A percentile compares a stretch with the other conserved stretches of the same genome.
phyloP scores from a whole-genome alignment of 805 yeast species.

The Kurtzmaniella cleridarum region DNA sequence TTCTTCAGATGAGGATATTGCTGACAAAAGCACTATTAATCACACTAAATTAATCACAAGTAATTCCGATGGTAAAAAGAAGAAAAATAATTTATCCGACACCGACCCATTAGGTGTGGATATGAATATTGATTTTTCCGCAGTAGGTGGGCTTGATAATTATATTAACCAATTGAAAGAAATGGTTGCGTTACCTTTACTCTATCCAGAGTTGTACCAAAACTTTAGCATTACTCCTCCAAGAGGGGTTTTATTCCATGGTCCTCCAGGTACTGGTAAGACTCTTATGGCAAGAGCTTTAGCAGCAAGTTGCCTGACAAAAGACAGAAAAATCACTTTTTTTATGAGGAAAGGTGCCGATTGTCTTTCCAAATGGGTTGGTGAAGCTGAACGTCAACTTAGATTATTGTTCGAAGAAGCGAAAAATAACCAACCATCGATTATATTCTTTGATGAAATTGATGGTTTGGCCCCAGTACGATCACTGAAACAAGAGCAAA shows the following conservation, averaged over 20 bases:
- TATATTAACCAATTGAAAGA: conserved; percentile 91
- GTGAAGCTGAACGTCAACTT: conserved; percentile 95
- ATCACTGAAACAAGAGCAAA: conserved; percentile 95
- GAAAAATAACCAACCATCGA: conserved; percentile 89
- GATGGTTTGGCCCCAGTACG: conserved; percentile 98
- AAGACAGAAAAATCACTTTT: conserved; percentile 82
- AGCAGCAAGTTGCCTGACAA: conserved; percentile 90
- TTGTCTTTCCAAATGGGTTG: conserved; percentile 96
- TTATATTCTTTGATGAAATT: conserved; percentile 95
- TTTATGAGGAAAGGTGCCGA: conserved; percentile 99
- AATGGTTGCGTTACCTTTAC: conserved; percentile 89
- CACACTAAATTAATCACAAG: conserved; percentile 29
- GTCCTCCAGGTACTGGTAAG: conserved; percentile 99
- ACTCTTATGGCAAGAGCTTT: conserved; percentile 96
- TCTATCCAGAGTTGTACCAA: conserved; percentile 91
- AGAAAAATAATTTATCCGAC: conserved; percentile 67
- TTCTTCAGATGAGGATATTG: conserved; percentile 56
- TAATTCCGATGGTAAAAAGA: conserved; percentile 33
- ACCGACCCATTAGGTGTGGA: conserved; percentile 91
- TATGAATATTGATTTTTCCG: conserved; percentile 76
- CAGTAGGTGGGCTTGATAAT: conserved; percentile 87
- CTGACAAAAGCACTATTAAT: conserved; percentile 10
- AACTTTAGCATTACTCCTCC: conserved; percentile 92
- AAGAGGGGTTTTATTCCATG: conserved; percentile 94
- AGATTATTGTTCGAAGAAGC: conserved; percentile 93